Base-by-base conservation (phyloP, 2,329 filamentous ascomycete species). In the Trichophaea hybrida region DNA sequence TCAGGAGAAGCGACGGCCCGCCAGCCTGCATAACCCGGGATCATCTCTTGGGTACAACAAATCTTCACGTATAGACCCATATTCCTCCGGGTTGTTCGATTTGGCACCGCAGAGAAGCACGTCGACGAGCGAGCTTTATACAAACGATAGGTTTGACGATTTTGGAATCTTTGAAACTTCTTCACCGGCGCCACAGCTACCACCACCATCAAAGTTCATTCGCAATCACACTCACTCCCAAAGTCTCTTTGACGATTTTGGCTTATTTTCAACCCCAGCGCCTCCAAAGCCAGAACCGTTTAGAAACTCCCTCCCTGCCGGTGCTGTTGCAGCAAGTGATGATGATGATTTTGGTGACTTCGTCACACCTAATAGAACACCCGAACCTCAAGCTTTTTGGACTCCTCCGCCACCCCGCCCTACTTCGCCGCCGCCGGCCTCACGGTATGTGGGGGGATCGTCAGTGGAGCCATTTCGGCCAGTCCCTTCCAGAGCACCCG, bases 321-420 rank as follows among this genome's bases (percentile, higher is more conserved):
- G 10, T 24, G 8, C 50, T 6, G 37, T 37, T 10, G 50, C 50
- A n/a, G 13, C 6, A 12, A 33, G 37, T 34, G 55, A 63, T 17
- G 64, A 64, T 43, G 66, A 68, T 15, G 65, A 66, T 48, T 69
- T 68, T 59, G 66, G 66, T 8, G 59, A 65, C 8, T 69, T 68
- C 55, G 66, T 68, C 10, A 51, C 55, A 24, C 65, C 65, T 2
- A 49, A 49, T 0, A 57, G 61, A 10, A 59, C 64, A 33, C 56
- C 50, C 32, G 32, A 53, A 35, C 50, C 50, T 13, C 50, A 34
- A 37, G 50, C 32, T n/a, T 53, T 53, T 32, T 13, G 24, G 13
- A 13, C 13, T n/a, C 50, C 32, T 1, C 40, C 40, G 5, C 40
- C n/a, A 7, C 40, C 24, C 24, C 24, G 24, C 24, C 24, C 24